Evolutionary conservation across 1,139 yeast genomes (phyloP).

Genomic region (Kluyveromyces sp.): DNA sequence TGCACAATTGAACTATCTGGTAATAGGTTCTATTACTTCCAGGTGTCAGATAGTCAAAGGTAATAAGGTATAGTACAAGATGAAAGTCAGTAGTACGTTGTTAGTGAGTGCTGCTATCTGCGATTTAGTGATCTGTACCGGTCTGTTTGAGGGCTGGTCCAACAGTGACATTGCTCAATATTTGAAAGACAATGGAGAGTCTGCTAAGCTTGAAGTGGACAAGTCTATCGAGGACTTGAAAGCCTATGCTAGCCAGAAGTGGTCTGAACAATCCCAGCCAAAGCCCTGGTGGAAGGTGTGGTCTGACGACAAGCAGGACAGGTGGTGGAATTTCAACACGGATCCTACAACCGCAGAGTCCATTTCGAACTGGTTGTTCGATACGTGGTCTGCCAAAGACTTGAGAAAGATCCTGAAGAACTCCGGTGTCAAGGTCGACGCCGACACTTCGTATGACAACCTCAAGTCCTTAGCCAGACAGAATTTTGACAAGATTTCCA

Average conservation of each 20-base stretch:
- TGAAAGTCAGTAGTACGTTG: conserved; percentile 2
- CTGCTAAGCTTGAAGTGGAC: conserved; percentile 17
- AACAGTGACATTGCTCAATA: conserved; percentile 31
- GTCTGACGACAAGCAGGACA: conserved; percentile 13
- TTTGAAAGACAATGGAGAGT: conserved; percentile 35
- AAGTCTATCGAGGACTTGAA: conserved; percentile 32
- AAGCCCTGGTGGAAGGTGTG: conserved; percentile 29
- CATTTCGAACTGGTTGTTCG: conserved; percentile 40
- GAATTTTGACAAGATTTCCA: conserved; percentile 36
- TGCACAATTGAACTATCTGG: neutral
- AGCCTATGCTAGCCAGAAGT: conserved; percentile 34
- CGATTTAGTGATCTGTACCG: conserved; percentile 1
- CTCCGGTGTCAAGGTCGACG: conserved; percentile 32
- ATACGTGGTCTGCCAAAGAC: conserved; percentile 40
- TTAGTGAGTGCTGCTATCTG: neutral
- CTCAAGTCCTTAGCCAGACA: conserved; percentile 36
- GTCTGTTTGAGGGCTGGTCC: conserved; percentile 31
- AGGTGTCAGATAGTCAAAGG: too few relatives aligned
- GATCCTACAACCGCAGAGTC: conserved; percentile 9
- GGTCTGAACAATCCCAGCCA: conserved; percentile 28
- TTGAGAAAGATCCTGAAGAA: conserved; percentile 36
- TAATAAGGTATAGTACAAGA: neutral
- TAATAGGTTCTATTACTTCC: neutral
- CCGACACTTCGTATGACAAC: conserved; percentile 33
- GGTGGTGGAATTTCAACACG: conserved; percentile 11